Evolutionary conservation across 2,329 filamentous ascomycete genomes (phyloP).

Genomic region (Epichloe amarillans): DNA sequence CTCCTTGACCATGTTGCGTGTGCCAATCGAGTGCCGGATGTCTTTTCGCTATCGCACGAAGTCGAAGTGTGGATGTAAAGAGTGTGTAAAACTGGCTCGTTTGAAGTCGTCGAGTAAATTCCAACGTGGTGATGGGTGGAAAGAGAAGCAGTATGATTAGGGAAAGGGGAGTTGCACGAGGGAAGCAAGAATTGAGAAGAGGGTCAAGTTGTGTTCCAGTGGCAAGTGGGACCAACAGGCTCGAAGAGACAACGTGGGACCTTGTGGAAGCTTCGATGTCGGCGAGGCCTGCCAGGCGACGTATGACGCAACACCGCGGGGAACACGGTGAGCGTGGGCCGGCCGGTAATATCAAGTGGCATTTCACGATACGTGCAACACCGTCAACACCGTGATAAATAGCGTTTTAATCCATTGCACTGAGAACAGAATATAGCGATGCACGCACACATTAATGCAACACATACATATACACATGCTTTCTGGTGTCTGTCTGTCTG

Average conservation of each 20-base stretch:
- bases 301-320: slow-evolving; percentile 2
- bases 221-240: slow-evolving; percentile 8
- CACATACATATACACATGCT: too few species aligned
- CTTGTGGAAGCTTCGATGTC: slow-evolving; percentile 19
- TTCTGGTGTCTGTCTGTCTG: too few species aligned
- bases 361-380: too few species aligned
- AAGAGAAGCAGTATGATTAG: too few species aligned
- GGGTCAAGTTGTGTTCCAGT: not conserved
- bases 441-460: too few species aligned
- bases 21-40: not conserved
- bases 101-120: not conserved
- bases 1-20: slow-evolving; percentile 70
- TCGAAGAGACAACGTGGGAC: slow-evolving; percentile 13
- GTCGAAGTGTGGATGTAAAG: not conserved
- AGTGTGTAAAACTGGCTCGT: not conserved
- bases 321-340: not conserved
- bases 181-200: not conserved
- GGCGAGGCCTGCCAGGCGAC: not conserved
- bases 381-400: too few species aligned
- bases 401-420: too few species aligned
- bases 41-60: not conserved
- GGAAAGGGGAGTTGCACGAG: too few species aligned
- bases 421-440: too few species aligned
- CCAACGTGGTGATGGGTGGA: not conserved
- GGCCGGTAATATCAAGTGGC: too few species aligned